These are phyloP conservation scores for Diaporthe aspalathi DNA, from an alignment of 2,329 filamentous ascomycete genomes.

Conservation along the genomic window DNA sequence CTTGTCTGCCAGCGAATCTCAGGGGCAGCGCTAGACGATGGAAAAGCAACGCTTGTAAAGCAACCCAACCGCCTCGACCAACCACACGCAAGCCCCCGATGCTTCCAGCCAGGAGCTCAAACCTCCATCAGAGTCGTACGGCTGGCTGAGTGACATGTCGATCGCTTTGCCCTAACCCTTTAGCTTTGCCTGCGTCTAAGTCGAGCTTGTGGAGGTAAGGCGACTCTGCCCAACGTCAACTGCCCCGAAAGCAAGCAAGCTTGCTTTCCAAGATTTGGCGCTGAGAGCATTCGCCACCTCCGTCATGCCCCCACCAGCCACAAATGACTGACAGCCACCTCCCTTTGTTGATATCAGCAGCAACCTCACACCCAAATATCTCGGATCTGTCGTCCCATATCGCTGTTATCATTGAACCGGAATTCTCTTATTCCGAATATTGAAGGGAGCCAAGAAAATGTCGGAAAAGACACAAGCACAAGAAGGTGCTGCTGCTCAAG, in stretches of 20 bases:
- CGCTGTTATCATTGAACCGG: background rate
- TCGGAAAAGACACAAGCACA: constrained; percentile 26
- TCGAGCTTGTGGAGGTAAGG: background rate
- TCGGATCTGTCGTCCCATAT: background rate
- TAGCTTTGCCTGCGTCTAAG: background rate
- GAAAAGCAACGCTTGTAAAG: background rate
- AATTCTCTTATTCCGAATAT: background rate
- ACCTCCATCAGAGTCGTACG: background rate
- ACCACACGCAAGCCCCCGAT: background rate
- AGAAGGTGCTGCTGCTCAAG: constrained; percentile 14
- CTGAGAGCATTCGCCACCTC: constrained; percentile 25
- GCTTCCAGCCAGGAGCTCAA: background rate
- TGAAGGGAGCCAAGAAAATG: background rate
- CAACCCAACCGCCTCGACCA: background rate
- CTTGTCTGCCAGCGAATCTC: too few relatives aligned
- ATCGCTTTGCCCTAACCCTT: constrained; percentile 21
- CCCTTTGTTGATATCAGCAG: background rate
- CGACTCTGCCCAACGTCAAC: background rate
- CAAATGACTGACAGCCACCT: constrained; percentile 11
- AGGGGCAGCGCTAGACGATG: background rate
- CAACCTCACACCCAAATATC: background rate
- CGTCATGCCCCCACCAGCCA: constrained; percentile 37
- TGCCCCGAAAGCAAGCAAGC: background rate
- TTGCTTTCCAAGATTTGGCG: constrained; percentile 16
- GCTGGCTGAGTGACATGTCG: background rate